Base-by-base conservation (phyloP, 495 filamentous ascomycete species). In the Aspergillus steynii region DNA sequence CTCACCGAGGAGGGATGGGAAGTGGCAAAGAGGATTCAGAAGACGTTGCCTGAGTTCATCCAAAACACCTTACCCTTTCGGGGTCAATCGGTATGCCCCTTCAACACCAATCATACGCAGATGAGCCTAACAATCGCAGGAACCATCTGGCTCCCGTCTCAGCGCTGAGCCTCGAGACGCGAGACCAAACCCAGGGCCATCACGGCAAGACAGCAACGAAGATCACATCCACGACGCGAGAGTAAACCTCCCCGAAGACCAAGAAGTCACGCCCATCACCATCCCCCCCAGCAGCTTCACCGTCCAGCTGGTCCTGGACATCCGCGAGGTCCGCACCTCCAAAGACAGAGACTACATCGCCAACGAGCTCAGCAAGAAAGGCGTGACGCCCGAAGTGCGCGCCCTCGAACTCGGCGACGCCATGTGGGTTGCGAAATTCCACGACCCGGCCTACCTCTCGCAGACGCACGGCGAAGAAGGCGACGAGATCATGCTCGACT, bases 1-100 rank as follows among this genome's bases (percentile, higher is more conserved):
- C 78, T 96, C 15, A 91, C 89, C 0, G 91, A 93, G 31, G 88
- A 90, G 56, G 91, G 91, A 2, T 90, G 88, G 85, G 88, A 92
- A 48, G 86, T 93, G 48, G 91, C 88, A 12, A 86, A 81, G 60
- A 80, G 86, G 28, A 88, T 93, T 26, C 80, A 82, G 52, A 82
- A 81, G 59, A 83, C 81, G 14, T 55, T 71, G 0, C 71, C 71
- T 27, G 66, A 65, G 20, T 60, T 61, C 25, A 46, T 60, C 9
- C 66, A 71, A 51, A 68, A 62, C 28, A 65, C 52, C 26, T 27
- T 65, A 26, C 47, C 66, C 3, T 72, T 67, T 53, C 55, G 59
- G 25, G 55, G 48, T 37, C 56, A 63, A 47, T 49, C 55, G 20
- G 72, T 74, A 67, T 29, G 10, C 15, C 7, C 26, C 5, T 48